A percentile compares a stretch with the other conserved stretches of the same genome.
Evolutionary conservation across 768 basidiomycete species (phyloP).

Genomic region (Porphyrellus cyaneotinctus): DNA sequence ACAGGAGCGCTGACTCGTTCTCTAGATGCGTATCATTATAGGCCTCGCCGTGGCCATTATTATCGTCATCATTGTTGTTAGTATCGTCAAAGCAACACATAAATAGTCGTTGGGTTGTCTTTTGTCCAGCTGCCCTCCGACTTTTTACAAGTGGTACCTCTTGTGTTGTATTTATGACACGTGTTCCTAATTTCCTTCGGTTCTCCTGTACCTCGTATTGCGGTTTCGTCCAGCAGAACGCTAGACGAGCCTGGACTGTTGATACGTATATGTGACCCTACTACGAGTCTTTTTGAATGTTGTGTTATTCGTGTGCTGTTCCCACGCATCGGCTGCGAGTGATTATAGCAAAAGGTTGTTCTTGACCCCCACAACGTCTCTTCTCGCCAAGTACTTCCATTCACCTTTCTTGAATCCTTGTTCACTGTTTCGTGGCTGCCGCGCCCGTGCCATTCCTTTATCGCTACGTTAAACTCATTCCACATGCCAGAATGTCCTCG

Average conservation of each 20-base stretch:
- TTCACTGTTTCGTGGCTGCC: conserved; percentile 26
- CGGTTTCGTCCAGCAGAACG: conserved; percentile 11
- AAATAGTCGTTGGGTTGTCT: conserved; percentile 30
- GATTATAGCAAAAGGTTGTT: conserved; percentile 12
- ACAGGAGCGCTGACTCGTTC: conserved; percentile 8
- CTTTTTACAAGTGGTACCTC: conserved; percentile 15
- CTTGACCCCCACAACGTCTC: conserved; percentile 8
- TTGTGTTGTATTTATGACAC: conserved; percentile 45
- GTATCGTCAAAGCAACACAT: conserved; percentile 82
- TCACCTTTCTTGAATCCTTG: conserved; percentile 17
- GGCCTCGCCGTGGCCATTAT: conserved; percentile 85
- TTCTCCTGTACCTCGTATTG: conserved; percentile 20
- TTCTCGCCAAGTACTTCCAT: conserved; percentile 3
- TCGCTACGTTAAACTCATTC: conserved; percentile 24
- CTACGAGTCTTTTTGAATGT: conserved; percentile 14
- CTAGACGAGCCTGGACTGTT: conserved; percentile 21
- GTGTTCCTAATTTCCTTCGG: conserved; percentile 28
- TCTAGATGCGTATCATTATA: conserved; percentile 95
- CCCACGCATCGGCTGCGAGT: conserved; percentile 15
- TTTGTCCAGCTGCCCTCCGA: not conserved
- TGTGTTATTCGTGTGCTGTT: conserved; percentile 21
- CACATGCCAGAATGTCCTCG: conserved; percentile 41
- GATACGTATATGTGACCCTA: conserved; percentile 18
- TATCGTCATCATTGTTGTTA: conserved; percentile 93
- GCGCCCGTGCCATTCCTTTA: conserved; percentile 37